Conservation (phyloP, 169 alveolate genomes). For the Plasmodium gaboni region DNA sequence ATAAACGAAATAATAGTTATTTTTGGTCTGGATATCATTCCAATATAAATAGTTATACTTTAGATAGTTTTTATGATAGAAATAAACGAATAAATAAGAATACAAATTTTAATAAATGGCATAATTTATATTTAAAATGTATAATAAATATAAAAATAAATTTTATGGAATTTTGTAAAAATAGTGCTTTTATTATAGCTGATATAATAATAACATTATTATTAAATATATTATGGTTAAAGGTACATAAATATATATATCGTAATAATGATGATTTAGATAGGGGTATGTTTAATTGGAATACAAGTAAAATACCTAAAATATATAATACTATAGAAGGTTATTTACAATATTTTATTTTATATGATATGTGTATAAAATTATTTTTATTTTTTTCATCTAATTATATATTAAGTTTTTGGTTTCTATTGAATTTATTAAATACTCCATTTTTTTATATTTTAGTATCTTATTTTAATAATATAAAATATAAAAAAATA, state of each 20-base stretch:
- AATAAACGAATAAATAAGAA: constrained; percentile 35
- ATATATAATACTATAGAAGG: constrained; percentile 51
- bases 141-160: constrained; percentile 38
- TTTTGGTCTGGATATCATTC: constrained; percentile 1
- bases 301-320: constrained; percentile 38
- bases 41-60: constrained; percentile 15
- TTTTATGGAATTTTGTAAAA: constrained; percentile 48
- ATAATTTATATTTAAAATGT: constrained; percentile 23
- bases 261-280: constrained; percentile 33
- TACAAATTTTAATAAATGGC: constrained; percentile 28
- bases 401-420: constrained; percentile 54
- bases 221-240: constrained; percentile 38
- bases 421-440: constrained; percentile 48
- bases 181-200: constrained; percentile 59
- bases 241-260: constrained; percentile 22
- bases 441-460: constrained; percentile 71
- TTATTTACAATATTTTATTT: constrained; percentile 53
- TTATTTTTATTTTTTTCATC: constrained; percentile 49
- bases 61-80: constrained; percentile 65
- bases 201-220: constrained; percentile 48
- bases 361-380: constrained; percentile 55
- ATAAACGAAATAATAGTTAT: constrained; percentile 14
- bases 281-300: constrained; percentile 75
- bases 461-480: constrained; percentile 22
- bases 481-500: constrained; percentile 1